These are phyloP conservation scores for Rhodotorula sp. DNA, from an alignment of 1,284 basidiomycete genomes.

Conservation along the genomic window DNA sequence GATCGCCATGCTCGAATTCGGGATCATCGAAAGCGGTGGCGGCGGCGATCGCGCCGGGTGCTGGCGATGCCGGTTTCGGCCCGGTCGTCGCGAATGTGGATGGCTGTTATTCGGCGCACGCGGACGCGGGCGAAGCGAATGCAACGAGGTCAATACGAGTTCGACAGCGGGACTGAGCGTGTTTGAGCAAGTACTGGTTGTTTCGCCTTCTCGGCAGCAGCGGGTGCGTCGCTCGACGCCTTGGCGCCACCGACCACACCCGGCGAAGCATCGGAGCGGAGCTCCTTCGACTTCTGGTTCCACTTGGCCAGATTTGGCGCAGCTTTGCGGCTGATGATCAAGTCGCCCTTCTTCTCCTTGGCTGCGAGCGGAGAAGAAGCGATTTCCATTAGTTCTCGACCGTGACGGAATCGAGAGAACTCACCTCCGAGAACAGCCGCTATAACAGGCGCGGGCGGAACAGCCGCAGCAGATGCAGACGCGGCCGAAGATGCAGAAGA, in stretches of 20 bases:
- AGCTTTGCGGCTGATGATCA: slow-evolving; percentile 85
- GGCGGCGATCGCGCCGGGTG: slow-evolving; percentile 43
- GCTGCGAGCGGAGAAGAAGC: slow-evolving; percentile 14
- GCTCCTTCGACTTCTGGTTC: slow-evolving; percentile 86
- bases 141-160: slow-evolving; percentile 18
- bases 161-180: slow-evolving; percentile 18
- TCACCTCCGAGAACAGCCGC: slow-evolving; percentile 22
- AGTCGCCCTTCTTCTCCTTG: slow-evolving; percentile 65
- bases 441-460: background rate
- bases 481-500: background rate
- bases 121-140: background rate
- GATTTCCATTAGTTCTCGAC: too few relatives aligned
- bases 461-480: background rate
- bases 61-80: background rate
- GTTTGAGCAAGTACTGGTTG: slow-evolving; percentile 25
- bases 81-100: background rate
- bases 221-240: background rate
- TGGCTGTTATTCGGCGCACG: background rate
- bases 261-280: slow-evolving; percentile 50
- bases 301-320: slow-evolving; percentile 88
- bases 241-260: background rate
- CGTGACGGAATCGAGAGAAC: background rate
- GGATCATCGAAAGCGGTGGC: slow-evolving; percentile 53
- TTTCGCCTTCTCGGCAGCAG: slow-evolving; percentile 3
- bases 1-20: slow-evolving; percentile 64